Conservation (phyloP, 2,329 filamentous ascomycete genomes). For the Chaetomiaceae sp. region DNA sequence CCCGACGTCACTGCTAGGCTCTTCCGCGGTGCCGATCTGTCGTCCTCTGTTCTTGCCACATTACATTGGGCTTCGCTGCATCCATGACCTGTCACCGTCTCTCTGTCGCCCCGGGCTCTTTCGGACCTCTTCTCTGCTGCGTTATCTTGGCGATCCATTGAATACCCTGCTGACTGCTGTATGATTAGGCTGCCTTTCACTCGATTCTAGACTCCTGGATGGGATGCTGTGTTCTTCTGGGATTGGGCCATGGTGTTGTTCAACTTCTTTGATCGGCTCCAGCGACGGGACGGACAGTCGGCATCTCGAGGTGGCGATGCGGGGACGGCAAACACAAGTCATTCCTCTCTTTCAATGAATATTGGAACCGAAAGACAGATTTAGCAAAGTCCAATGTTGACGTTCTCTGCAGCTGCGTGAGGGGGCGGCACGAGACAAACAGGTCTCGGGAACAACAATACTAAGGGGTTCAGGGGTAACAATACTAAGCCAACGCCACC, state of each 20-base stretch:
- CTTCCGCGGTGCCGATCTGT: too few relatives aligned
- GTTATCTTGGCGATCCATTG: not conserved
- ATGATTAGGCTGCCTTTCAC: constrained; percentile 35
- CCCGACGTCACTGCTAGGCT: too few relatives aligned
- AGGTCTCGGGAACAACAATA: constrained; percentile 23
- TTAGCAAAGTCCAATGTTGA: too few relatives aligned
- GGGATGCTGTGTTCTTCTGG: not conserved
- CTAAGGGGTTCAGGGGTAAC: constrained; percentile 24
- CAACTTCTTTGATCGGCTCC: not conserved
- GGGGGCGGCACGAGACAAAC: constrained; percentile 3
- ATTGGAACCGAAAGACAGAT: too few relatives aligned
- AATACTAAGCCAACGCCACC: constrained; percentile 31
- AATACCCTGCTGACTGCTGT: constrained; percentile 8
- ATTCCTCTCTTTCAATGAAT: not conserved
- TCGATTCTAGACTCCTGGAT: constrained; percentile 30
- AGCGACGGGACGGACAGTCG: not conserved
- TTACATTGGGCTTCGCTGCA: too few relatives aligned
- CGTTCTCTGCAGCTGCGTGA: not conserved
- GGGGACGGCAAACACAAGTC: constrained; percentile 1
- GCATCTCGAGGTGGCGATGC: not conserved
- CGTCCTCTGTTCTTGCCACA: too few relatives aligned
- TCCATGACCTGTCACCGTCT: too few relatives aligned
- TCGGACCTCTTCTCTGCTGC: not conserved
- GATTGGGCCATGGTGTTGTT: not conserved
- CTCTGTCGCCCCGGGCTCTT: not conserved